phyloP scores from a whole-genome alignment of 179 eudicot species.

The Gypsophila paniculata region DNA sequence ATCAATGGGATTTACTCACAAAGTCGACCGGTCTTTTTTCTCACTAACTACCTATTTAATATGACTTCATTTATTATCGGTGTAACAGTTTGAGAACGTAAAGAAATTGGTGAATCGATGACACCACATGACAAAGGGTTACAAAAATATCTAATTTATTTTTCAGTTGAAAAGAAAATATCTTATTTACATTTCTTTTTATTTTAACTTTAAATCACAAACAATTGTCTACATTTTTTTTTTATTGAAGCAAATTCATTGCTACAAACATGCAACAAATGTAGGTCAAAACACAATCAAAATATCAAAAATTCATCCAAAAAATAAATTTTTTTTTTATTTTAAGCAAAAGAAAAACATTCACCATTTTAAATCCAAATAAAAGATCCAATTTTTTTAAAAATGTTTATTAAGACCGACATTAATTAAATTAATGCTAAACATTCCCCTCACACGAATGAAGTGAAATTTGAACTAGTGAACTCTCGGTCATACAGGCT shows the following conservation, averaged over 20 bases:
- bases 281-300: constrained; percentile 18
- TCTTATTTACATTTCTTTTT: background rate
- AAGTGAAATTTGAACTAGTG: no score
- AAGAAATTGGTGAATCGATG: no score
- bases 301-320: background rate
- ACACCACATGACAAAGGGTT: background rate
- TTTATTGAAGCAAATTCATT: constrained; percentile 9
- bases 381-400: no score
- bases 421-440: no score
- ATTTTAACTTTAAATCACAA: background rate
- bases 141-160: background rate
- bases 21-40: no score
- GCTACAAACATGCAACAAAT: constrained; percentile 16
- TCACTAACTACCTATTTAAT: no score
- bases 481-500: no score
- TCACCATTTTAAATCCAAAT: background rate
- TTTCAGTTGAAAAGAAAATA: background rate
- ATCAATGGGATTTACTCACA: no score
- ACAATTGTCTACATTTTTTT: constrained; percentile 3
- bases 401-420: no score
- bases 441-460: no score
- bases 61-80: no score
- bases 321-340: constrained; percentile 14
- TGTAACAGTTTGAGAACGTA: no score
- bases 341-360: constrained; percentile 19